These are phyloP conservation scores for Capronia coronata DNA, from an alignment of 2,329 filamentous ascomycete genomes.

Conservation along the genomic window DNA sequence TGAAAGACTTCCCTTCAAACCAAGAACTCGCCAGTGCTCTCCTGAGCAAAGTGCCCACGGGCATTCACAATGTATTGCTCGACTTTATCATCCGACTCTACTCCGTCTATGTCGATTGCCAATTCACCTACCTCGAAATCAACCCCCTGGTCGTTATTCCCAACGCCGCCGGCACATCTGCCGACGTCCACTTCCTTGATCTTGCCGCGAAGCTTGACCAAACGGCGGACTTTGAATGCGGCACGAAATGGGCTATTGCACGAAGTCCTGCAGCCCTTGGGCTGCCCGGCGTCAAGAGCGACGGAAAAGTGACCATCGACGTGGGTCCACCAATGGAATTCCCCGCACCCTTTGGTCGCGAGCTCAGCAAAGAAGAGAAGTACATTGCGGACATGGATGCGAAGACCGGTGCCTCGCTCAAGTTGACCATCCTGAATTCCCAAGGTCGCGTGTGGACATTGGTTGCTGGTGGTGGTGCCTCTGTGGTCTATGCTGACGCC, in stretches of 20 bases:
- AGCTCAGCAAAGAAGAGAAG: slow-evolving; percentile 96
- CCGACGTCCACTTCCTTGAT: slow-evolving; percentile 95
- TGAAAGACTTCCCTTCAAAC: slow-evolving; percentile 91
- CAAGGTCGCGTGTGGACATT: slow-evolving; percentile 94
- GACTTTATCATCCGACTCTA: slow-evolving; percentile 99
- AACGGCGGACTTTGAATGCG: slow-evolving; percentile 98
- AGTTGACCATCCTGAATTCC: slow-evolving; percentile 91
- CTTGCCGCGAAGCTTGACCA: slow-evolving; percentile 98
- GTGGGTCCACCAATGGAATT: slow-evolving; percentile 98
- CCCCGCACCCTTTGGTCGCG: slow-evolving; percentile 96
- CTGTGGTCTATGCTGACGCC: slow-evolving; percentile 96
- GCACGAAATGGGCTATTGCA: slow-evolving; percentile 97
- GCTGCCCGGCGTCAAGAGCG: slow-evolving; percentile 59
- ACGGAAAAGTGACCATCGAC: slow-evolving; percentile 82
- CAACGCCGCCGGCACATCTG: slow-evolving; percentile 84
- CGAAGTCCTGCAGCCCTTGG: slow-evolving; percentile 84
- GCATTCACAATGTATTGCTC: slow-evolving; percentile 94
- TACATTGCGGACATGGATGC: slow-evolving; percentile 98
- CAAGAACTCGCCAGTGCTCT: slow-evolving; percentile 79
- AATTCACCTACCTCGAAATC: slow-evolving; percentile 99
- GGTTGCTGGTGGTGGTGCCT: slow-evolving; percentile 98
- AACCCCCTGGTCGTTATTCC: slow-evolving; percentile 98
- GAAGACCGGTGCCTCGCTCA: slow-evolving; percentile 98
- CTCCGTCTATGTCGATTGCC: slow-evolving; percentile 98
- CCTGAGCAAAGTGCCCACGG: slow-evolving; percentile 87